phyloP scores from a whole-genome alignment of 495 filamentous ascomycete species.

The Pseudevernia furfuracea region DNA sequence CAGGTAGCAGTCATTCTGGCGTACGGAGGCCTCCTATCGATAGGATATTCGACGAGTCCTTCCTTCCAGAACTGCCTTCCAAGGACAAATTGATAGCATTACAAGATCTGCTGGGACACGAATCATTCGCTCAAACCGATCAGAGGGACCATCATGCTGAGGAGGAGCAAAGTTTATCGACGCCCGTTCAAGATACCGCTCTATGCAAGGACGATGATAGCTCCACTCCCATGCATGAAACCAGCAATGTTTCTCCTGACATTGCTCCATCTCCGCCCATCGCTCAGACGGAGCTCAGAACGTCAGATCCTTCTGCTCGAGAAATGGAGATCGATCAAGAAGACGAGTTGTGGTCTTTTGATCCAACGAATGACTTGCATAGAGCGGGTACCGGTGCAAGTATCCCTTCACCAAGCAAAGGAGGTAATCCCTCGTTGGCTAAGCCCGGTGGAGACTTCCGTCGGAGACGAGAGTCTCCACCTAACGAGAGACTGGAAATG shows the following conservation, averaged over 20 bases:
- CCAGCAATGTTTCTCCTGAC: not conserved
- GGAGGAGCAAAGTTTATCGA: conserved; percentile 55
- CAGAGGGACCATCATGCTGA: conserved; percentile 48
- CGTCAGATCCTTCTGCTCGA: not conserved
- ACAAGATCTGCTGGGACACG: conserved; percentile 41
- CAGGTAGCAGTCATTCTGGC: conserved; percentile 47
- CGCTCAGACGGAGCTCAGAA: conserved; percentile 2
- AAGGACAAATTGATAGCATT: conserved; percentile 54
- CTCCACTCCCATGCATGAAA: conserved; percentile 19
- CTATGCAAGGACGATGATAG: conserved; percentile 19
- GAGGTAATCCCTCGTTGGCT: not conserved
- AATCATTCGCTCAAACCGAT: conserved; percentile 33
- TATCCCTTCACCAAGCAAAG: not conserved
- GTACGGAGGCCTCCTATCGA: conserved; percentile 59
- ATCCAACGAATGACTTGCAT: conserved; percentile 9
- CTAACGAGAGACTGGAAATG: conserved; percentile 1
- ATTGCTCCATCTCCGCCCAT: conserved; percentile 2
- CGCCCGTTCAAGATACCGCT: conserved; percentile 40
- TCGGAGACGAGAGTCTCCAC: conserved; percentile 17
- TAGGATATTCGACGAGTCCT: conserved; percentile 77
- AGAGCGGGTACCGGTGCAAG: not conserved
- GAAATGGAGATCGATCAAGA: conserved; percentile 22
- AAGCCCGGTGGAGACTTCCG: not conserved
- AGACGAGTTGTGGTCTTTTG: conserved; percentile 31
- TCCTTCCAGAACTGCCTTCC: conserved; percentile 41